phyloP scores from a whole-genome alignment of 129 eudicot genomes.

The Artemisia annua region DNA sequence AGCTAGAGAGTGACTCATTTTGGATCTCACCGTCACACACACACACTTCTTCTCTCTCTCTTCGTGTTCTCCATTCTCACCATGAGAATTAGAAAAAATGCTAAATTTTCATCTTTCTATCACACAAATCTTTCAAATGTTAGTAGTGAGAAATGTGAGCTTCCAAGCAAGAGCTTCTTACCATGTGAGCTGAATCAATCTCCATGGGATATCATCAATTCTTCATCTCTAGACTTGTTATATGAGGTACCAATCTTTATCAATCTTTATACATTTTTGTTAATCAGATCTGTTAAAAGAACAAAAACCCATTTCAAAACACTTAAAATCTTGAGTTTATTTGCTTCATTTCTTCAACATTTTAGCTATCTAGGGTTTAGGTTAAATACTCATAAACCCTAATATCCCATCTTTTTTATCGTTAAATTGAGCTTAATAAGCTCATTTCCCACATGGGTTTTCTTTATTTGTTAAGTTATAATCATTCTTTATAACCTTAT shows the following conservation, averaged over 20 bases:
- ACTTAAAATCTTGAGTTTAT: slow-evolving; percentile 14
- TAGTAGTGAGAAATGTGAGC: slow-evolving; percentile 1
- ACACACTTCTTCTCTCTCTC: slow-evolving; percentile 18
- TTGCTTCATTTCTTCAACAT: slow-evolving; percentile 9
- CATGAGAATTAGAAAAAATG: slow-evolving; percentile 46
- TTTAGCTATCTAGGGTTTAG: slow-evolving; percentile 32
- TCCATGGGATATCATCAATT: slow-evolving; percentile 59
- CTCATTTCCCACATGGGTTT: slow-evolving; percentile 22
- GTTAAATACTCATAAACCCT: slow-evolving; percentile 13
- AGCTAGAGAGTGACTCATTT: too few species aligned
- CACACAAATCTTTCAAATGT: slow-evolving; percentile 6
- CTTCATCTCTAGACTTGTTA: slow-evolving; percentile 25
- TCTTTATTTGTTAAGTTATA: slow-evolving; percentile 3
- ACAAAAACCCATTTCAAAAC: slow-evolving; percentile 27
- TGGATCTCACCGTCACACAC: too few species aligned
- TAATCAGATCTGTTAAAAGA: slow-evolving; percentile 6
- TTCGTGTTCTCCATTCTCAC: slow-evolving; percentile 7
- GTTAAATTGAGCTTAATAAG: slow-evolving; percentile 15
- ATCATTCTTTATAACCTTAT: neutral
- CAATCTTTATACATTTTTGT: neutral
- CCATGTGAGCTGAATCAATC: slow-evolving; percentile 59
- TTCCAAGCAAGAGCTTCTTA: slow-evolving; percentile 21
- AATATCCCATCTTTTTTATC: slow-evolving; percentile 22
- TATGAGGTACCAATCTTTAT: slow-evolving; percentile 24
- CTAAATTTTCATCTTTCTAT: neutral